Evolutionary conservation across 2,329 filamentous ascomycete genomes (phyloP).

Genomic region (Chaetothyriales sp.): DNA sequence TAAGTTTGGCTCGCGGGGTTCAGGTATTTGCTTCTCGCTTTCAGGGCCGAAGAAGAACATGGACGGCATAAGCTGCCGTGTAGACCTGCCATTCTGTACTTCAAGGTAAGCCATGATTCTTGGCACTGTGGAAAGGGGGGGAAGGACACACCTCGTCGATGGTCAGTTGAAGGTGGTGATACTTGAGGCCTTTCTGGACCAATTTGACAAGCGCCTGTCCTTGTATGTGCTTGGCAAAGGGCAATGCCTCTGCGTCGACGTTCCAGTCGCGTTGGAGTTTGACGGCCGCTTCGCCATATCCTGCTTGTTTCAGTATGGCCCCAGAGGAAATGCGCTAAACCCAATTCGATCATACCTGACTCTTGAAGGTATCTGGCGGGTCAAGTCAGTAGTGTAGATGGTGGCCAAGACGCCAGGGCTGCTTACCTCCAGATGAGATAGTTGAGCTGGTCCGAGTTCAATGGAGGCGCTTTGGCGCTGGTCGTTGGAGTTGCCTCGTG

Average conservation of each 20-base stretch:
- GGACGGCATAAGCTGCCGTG: conserved; percentile 21
- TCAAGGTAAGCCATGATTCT: conserved; percentile 7
- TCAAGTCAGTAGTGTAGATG: conserved; percentile 7
- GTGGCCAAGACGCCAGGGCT: background rate
- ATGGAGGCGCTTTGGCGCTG: conserved; percentile 22
- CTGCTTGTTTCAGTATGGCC: conserved; percentile 20
- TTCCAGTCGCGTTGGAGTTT: conserved; percentile 49
- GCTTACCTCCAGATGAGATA: conserved; percentile 53
- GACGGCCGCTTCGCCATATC: conserved; percentile 43
- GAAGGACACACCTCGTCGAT: conserved; percentile 31
- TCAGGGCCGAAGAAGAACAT: conserved; percentile 35
- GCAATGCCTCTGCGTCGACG: conserved; percentile 44
- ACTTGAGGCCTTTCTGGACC: conserved; percentile 48
- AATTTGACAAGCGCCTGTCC: conserved; percentile 45
- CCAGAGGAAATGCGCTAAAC: background rate
- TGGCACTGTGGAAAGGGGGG: background rate
- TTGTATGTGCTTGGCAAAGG: conserved; percentile 45
- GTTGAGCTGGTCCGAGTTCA: conserved; percentile 50
- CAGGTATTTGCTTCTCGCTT: conserved; percentile 19
- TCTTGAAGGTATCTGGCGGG: conserved; percentile 38
- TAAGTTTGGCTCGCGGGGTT: conserved; percentile 16
- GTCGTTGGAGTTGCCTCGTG: conserved; percentile 14
- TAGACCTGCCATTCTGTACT: conserved; percentile 15
- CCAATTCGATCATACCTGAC: conserved; percentile 29
- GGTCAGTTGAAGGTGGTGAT: conserved; percentile 29